Evolutionary conservation across 1,284 basidiomycete species (phyloP), one percentile per base, ranked within the genome.

Genomic region (Rhodotorula sp.): DNA sequence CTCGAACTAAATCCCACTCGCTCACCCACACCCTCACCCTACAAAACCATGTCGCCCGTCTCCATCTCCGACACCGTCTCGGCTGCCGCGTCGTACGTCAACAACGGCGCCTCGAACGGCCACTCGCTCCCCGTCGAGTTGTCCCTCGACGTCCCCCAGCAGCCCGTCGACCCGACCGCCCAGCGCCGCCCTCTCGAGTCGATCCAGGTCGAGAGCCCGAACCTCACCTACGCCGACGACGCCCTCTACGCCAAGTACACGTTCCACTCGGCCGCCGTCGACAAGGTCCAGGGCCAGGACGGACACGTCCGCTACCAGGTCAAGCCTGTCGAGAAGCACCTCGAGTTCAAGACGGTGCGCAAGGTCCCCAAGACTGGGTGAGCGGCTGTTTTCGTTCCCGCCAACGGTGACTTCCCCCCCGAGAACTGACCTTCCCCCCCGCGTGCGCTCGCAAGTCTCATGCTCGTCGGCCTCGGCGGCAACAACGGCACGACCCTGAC

Each of bases 401-500:
- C n/a, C n/a, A n/a, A n/a, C 0, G n/a, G 18, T 10, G 34, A n/a
- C 13, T 20, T 18, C 0, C 10, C n/a, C n/a, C n/a, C n/a, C n/a
- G n/a, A 1, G 9, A 48, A 15, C 31, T 11, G 51, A 44, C 40
- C 20, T 15, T 6, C 34, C 20, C 20, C 6, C 15, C 28, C 28
- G 22, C 62, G 9, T 26, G 26, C 74, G n/a, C n/a, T n/a, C n/a
- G n/a, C n/a, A n/a, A 95, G 95, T 70, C 85, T 98, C 75, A 91
- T 99, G 90, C 89, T 99, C 85, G 89, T 98, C 78, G 95, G 95
- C 74, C 83, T 94, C 75, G 95, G 95, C 75, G 95, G 95, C 70
- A 99, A 99, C 87, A 99, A 99, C 80, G 95, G 95, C 69, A 88
- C 91, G 65, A 99, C 95, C 56, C 87, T 98, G 69, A 89, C 89